Base-by-base conservation (phyloP, 1,284 basidiomycete genomes). In the Ceratobasidium sp. region DNA sequence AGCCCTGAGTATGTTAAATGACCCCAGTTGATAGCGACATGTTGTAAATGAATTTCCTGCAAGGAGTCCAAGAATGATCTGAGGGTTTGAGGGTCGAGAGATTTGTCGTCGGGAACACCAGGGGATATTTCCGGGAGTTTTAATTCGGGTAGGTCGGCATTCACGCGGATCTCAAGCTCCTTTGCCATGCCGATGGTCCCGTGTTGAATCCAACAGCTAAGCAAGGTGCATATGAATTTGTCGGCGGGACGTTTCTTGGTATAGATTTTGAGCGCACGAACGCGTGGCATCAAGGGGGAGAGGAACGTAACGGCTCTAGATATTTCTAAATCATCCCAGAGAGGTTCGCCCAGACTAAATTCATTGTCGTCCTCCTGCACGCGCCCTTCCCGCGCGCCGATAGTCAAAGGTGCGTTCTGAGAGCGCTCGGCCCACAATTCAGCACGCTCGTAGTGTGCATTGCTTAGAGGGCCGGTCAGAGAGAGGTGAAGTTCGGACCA, bases 211-310 rank as follows among this genome's bases (percentile, higher is more conserved):
- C 64, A 65, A 26, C 44, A 65, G 12, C n/a, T 42, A n/a, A 48
- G 6, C 15, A 65, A 20, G 10, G 20, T 0, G 42, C 23, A 3
- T 7, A 46, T n/a, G 7, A 13, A 42, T 7, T 65, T n/a, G 13
- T n/a, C 5, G 20, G 62, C 42, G 12, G 20, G 13, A n/a, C 5
- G 42, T 20, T 28, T n/a, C 6, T 44, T 10, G 42, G 42, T 15
- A 4, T 23, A n/a, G 38, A 65, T 48, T 13, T 33, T 12, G 12
- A 65, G 10, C 20, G 44, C n/a, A 65, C 44, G 23, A 10, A 65
- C 64, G 44, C 64, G 64, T 28, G 57, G 57, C 57, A 59, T 59
- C 28, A 59, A 20, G 28, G 57, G 57, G 28, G 33, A 17, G 15
- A 59, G 57, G 15, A 59, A 59, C 13, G 10, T 17, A 13, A 59